phyloP scores from a whole-genome alignment of 2,329 filamentous ascomycete genomes.

The Fusarium albidum region DNA sequence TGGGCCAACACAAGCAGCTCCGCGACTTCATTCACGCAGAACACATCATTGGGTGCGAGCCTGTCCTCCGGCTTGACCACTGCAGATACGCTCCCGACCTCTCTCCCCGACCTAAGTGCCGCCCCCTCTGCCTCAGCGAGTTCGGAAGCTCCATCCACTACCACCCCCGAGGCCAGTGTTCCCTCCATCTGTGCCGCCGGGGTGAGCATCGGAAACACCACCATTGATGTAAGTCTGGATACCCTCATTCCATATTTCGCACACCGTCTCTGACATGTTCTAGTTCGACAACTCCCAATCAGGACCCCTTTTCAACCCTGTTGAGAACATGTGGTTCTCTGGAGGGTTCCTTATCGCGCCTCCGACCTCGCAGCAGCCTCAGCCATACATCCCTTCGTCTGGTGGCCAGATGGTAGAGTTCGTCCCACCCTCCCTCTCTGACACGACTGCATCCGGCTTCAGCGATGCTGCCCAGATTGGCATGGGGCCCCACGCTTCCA shows the following conservation, averaged over 20 bases:
- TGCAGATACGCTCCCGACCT: conserved; percentile 9
- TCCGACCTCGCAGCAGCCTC: conserved; percentile 42
- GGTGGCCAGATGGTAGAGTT: conserved; percentile 52
- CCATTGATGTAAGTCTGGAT: conserved; percentile 47
- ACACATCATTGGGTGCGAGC: conserved; percentile 33
- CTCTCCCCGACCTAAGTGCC: conserved; percentile 10
- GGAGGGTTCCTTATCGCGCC: conserved; percentile 51
- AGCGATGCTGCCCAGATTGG: conserved; percentile 51
- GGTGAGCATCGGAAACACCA: conserved; percentile 48
- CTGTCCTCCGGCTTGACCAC: conserved; percentile 41
- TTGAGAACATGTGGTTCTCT: conserved; percentile 52
- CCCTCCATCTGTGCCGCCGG: conserved; percentile 41
- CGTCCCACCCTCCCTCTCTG: conserved; percentile 47
- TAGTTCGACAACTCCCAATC: conserved; percentile 49
- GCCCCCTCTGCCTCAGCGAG: conserved; percentile 9
- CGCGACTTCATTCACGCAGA: conserved; percentile 26
- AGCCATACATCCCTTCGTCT: conserved; percentile 49
- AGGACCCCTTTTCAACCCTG: conserved; percentile 51
- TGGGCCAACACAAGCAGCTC: conserved; percentile 45
- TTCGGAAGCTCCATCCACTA: not conserved
- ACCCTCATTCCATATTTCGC: not conserved
- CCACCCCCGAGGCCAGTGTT: conserved; percentile 14
- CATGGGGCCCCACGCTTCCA: conserved; percentile 48
- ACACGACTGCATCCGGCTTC: conserved; percentile 36
- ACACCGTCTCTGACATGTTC: conserved; percentile 20